These are phyloP conservation scores for Dothidotthia symphoricarpi DNA, from an alignment of 2,329 filamentous ascomycete species.

Conservation along the genomic window DNA sequence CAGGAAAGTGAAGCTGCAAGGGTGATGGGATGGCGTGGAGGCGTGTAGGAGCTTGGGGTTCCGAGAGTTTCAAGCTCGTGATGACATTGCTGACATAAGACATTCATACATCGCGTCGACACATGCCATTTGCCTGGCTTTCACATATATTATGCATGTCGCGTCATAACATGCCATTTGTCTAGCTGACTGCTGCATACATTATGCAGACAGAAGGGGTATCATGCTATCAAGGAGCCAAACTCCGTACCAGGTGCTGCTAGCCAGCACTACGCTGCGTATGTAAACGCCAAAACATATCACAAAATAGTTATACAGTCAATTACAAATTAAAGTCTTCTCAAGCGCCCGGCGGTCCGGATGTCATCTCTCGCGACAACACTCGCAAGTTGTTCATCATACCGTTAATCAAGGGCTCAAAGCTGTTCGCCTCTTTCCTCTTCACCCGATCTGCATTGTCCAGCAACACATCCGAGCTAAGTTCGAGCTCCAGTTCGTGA, in stretches of 20 bases:
- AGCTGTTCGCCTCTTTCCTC: slow-evolving; percentile 47
- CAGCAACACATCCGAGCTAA: slow-evolving; percentile 62
- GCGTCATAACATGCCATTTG: slow-evolving; percentile 8
- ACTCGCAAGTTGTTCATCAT: slow-evolving; percentile 65
- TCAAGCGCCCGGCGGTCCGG: slow-evolving; percentile 8
- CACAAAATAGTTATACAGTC: slow-evolving; percentile 13
- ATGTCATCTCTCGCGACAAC: slow-evolving; percentile 38
- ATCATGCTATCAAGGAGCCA: slow-evolving; percentile 28
- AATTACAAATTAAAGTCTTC: neutral
- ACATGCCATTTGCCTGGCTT: slow-evolving; percentile 8
- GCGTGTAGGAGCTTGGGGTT: slow-evolving; percentile 23
- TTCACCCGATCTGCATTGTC: slow-evolving; percentile 63
- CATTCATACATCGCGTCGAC: neutral
- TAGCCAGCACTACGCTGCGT: slow-evolving; percentile 1
- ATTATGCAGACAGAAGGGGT: slow-evolving; percentile 20
- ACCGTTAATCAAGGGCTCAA: slow-evolving; percentile 67
- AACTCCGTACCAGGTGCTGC: slow-evolving; percentile 26
- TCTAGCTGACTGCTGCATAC: neutral
- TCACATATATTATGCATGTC: neutral
- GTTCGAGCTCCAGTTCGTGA: slow-evolving; percentile 79
- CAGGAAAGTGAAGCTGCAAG: slow-evolving; percentile 26
- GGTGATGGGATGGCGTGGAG: slow-evolving; percentile 35
- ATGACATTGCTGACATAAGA: slow-evolving; percentile 26
- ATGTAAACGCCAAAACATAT: slow-evolving; percentile 7
- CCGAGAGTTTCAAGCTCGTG: slow-evolving; percentile 23